These are phyloP conservation scores for Biscogniauxia mediterranea DNA, from an alignment of 2,329 filamentous ascomycete genomes.

Conservation along the genomic window DNA sequence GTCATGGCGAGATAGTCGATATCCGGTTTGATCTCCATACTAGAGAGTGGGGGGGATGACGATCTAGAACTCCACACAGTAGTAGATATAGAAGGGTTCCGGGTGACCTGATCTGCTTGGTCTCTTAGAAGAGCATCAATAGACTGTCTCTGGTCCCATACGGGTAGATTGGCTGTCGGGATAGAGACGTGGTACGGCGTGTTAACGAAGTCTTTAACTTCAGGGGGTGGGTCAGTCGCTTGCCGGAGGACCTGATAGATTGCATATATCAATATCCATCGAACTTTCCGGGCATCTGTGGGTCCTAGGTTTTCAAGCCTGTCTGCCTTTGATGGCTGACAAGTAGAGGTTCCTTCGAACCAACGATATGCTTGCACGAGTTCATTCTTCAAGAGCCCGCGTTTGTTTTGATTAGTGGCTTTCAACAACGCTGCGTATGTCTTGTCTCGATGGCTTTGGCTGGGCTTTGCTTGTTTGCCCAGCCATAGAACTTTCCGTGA, in stretches of 20 bases:
- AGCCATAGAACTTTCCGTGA: constrained; percentile 42
- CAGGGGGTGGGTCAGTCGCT: constrained; percentile 58
- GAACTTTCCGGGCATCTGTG: constrained; percentile 70
- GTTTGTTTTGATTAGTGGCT: constrained; percentile 46
- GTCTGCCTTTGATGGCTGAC: constrained; percentile 50
- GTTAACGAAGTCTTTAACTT: constrained; percentile 56
- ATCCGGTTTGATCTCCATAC: constrained; percentile 50
- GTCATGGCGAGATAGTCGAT: constrained; percentile 53
- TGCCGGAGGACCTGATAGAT: constrained; percentile 69
- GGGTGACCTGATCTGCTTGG: constrained; percentile 28
- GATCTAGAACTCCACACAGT: constrained; percentile 7
- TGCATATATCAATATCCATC: constrained; percentile 76
- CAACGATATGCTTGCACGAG: constrained; percentile 67
- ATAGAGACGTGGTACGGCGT: constrained; percentile 57
- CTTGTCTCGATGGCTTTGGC: constrained; percentile 47
- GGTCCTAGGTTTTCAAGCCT: constrained; percentile 56
- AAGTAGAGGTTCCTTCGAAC: constrained; percentile 63
- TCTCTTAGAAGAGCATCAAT: constrained; percentile 28
- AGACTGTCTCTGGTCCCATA: constrained; percentile 41
- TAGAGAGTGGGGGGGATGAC: constrained; percentile 8
- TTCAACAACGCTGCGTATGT: constrained; percentile 52
- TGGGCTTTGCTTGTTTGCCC: constrained; percentile 39
- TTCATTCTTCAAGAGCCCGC: constrained; percentile 41
- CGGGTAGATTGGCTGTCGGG: constrained; percentile 41
- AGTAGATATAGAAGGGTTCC: constrained; percentile 16